phyloP scores from a whole-genome alignment of 2,329 filamentous ascomycete species.

The Penicillium sp. region DNA sequence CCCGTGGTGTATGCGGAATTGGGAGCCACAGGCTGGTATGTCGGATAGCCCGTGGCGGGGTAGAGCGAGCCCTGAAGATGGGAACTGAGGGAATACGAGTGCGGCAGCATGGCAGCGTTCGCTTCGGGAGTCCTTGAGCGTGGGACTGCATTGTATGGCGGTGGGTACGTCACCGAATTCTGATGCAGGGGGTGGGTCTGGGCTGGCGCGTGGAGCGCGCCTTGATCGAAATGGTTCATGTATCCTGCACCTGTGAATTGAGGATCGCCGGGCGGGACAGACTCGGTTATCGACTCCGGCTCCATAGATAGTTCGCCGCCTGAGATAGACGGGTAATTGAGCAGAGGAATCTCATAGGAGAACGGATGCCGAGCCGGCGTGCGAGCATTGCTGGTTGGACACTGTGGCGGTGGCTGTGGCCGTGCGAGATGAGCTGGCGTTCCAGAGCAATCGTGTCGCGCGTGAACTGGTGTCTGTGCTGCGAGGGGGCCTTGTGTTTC shows the following conservation, averaged over 20 bases:
- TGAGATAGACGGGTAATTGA: conserved; percentile 24
- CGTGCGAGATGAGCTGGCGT: conserved; percentile 6
- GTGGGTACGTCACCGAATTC: conserved; percentile 34
- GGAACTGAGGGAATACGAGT: conserved; percentile 22
- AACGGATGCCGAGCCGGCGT: conserved; percentile 7
- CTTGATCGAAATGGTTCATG: conserved; percentile 14
- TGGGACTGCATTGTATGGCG: conserved; percentile 31
- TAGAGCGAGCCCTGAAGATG: conserved; percentile 21
- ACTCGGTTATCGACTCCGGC: conserved; percentile 26
- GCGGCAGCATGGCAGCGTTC: conserved; percentile 18
- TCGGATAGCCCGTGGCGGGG: conserved; percentile 17
- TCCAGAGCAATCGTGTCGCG: conserved; percentile 4
- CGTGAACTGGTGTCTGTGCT: conserved; percentile 1
- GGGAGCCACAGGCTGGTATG: conserved; percentile 16
- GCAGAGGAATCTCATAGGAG: conserved; percentile 10
- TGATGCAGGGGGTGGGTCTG: conserved; percentile 28
- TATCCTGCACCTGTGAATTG: conserved; percentile 14
- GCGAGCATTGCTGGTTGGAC: conserved; percentile 11
- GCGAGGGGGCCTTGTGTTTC: not conserved
- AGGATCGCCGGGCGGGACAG: conserved; percentile 14
- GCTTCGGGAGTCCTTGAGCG: conserved; percentile 19
- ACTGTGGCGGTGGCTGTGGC: conserved; percentile 15
- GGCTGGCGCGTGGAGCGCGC: conserved; percentile 18
- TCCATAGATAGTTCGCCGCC: conserved; percentile 27
- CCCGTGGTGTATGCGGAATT: conserved; percentile 20